Base-by-base conservation (phyloP, 768 basidiomycete species). In the Naematelia encephala region DNA sequence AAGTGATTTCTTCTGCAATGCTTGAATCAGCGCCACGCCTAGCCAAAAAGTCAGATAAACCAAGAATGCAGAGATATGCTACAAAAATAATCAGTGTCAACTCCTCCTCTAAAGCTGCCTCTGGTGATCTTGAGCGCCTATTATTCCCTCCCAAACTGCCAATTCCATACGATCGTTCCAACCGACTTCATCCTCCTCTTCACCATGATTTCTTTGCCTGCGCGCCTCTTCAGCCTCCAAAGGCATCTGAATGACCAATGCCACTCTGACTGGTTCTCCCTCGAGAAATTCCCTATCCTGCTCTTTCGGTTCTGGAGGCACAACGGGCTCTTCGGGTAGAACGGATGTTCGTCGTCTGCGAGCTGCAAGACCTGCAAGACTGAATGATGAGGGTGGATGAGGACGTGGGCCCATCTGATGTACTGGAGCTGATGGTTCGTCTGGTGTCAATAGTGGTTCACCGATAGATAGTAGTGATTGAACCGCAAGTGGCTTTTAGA, bases 111-210 rank as follows among this genome's bases (percentile, higher is more conserved):
- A 39, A 8, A 16, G 34, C 34, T 39, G 34, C 34, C 16, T 8
- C 34, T 8, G 34, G 34, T 8, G 34, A 8, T 39, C 8, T 39
- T 16, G 34, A 16, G 34, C 46, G 21, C 45, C 44, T 14, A 54
- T 46, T 28, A 8, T 19, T 5, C 70, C 71, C 39, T 70, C 58
- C 71, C 71, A 73, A 4, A 73, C 61, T 16, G 68, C 71, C 30
- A 73, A 29, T 44, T 70, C 71, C 71, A 73, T 73, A 11, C 71
- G 67, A n/a, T 44, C 27, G 44, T 70, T 62, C 71, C 71, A 73
- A 0, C 64, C 71, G 1, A 61, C 39, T 42, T 42, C 59, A 29
- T 62, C 66, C 13, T 59, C 63, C 13, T 55, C 65, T 29, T 66
- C 63, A 22, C 60, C 63, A 11, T 59, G 56, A 30, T 59, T 64